Conservation (phyloP, 192 early-diverging fungal genomes). For the Phycomyces nitens region DNA sequence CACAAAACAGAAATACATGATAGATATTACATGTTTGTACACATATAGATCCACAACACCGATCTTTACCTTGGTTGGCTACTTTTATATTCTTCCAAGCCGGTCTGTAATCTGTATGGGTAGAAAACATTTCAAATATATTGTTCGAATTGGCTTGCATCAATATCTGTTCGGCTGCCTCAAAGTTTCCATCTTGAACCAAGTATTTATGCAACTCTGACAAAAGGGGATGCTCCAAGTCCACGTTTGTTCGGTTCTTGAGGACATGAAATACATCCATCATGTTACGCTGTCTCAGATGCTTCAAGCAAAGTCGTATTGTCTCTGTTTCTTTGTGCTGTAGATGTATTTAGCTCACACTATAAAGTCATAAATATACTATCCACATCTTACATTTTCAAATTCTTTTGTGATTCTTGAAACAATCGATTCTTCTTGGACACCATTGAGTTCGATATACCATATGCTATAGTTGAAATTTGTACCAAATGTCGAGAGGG, state of each 20-base stretch:
- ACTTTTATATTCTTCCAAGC: constrained; percentile 58
- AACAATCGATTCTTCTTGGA: constrained; percentile 63
- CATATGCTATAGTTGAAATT: constrained; percentile 96
- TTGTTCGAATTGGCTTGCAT: constrained; percentile 53
- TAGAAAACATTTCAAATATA: constrained; percentile 73
- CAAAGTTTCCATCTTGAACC: constrained; percentile 71
- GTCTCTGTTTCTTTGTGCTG: constrained; percentile 77
- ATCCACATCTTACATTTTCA: constrained; percentile 49
- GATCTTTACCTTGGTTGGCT: constrained; percentile 32
- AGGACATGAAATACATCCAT: constrained; percentile 68
- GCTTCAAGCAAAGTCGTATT: constrained; percentile 82
- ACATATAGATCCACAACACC: not conserved
- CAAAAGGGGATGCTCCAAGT: constrained; percentile 80
- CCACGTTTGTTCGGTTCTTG: constrained; percentile 54
- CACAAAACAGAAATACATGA: constrained; percentile 22
- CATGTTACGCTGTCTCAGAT: constrained; percentile 80
- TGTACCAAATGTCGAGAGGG: constrained; percentile 83
- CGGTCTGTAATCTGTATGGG: constrained; percentile 65
- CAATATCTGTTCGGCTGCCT: constrained; percentile 68
- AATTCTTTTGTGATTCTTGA: constrained; percentile 61
- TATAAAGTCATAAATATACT: not conserved
- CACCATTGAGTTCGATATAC: constrained; percentile 86
- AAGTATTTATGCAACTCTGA: constrained; percentile 69
- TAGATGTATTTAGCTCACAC: not conserved
- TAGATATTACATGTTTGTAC: not conserved